Evolutionary conservation across 2,329 filamentous ascomycete species (phyloP).

Genomic region (Xylariaceae sp.): DNA sequence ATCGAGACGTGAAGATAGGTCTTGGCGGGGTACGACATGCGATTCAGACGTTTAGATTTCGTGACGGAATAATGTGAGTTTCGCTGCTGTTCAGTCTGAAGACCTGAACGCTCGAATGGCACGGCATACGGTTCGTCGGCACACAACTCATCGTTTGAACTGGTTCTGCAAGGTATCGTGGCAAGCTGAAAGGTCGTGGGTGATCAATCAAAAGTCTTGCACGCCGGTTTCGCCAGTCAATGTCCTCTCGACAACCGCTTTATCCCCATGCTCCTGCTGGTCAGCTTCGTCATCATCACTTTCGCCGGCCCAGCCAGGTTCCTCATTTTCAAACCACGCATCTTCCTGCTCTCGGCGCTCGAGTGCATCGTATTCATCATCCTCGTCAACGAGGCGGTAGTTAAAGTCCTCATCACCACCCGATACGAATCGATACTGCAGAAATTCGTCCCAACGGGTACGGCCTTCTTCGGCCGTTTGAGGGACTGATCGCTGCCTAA

Average conservation of each 20-base stretch:
- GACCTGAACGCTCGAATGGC: not conserved
- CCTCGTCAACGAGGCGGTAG: conserved; percentile 64
- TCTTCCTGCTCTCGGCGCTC: conserved; percentile 62
- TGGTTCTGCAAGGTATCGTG: not conserved
- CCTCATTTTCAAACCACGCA: conserved; percentile 74
- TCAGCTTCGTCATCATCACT: conserved; percentile 28
- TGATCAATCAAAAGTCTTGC: conserved; percentile 57
- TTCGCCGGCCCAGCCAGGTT: conserved; percentile 58
- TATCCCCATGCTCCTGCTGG: conserved; percentile 16
- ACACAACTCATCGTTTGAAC: not conserved
- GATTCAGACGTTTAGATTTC: not conserved
- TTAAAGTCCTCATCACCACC: conserved; percentile 76
- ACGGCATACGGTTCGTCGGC: not conserved
- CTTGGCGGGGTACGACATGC: not conserved
- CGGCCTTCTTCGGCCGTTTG: conserved; percentile 60
- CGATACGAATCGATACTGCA: conserved; percentile 67
- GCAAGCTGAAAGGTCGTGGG: not conserved
- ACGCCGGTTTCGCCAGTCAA: conserved; percentile 60
- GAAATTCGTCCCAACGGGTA: conserved; percentile 64
- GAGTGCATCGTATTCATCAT: conserved; percentile 64
- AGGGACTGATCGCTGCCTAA: conserved; percentile 13
- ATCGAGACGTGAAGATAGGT: not conserved
- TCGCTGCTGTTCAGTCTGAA: not conserved
- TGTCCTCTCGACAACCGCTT: conserved; percentile 14
- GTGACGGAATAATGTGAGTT: not conserved